Conservation (phyloP, 2,329 filamentous ascomycete species). For the Rhynchosporium secalis region DNA sequence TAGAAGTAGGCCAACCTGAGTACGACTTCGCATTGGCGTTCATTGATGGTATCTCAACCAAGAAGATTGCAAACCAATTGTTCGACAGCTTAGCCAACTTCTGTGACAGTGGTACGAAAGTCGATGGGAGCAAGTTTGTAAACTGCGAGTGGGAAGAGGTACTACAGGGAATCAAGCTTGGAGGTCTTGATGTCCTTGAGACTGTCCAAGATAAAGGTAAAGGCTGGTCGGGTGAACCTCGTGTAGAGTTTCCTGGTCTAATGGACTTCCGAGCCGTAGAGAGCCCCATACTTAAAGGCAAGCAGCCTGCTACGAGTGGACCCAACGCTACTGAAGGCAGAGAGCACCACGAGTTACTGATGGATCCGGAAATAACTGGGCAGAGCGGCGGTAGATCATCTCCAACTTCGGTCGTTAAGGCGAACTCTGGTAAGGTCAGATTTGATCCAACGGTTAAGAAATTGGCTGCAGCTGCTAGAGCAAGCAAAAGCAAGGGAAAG, state of each 20-base stretch:
- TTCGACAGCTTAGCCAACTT: slow-evolving; percentile 22
- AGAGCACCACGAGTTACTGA: neutral
- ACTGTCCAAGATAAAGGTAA: neutral
- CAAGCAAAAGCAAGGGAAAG: neutral
- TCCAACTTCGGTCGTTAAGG: neutral
- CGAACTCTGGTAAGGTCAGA: neutral
- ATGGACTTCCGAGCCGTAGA: neutral
- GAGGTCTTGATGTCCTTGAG: slow-evolving; percentile 14
- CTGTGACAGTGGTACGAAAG: slow-evolving; percentile 19
- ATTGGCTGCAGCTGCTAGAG: neutral
- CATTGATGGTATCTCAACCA: slow-evolving; percentile 25
- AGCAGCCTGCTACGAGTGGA: slow-evolving; percentile 3
- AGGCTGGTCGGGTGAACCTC: too few relatives aligned
- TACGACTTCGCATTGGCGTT: slow-evolving; percentile 28
- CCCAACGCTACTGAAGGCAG: neutral
- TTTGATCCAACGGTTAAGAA: neutral
- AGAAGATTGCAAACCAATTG: slow-evolving; percentile 21
- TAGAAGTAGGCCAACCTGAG: slow-evolving; percentile 17
- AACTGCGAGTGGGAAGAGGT: slow-evolving; percentile 32
- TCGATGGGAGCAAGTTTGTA: slow-evolving; percentile 26
- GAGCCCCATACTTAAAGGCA: neutral
- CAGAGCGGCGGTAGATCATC: neutral
- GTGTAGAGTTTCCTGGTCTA: too few relatives aligned
- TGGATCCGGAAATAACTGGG: neutral
- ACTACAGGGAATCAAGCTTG: slow-evolving; percentile 20